These are phyloP conservation scores for Zancudomyces culisetae DNA, from an alignment of 371 early-diverging fungal species.

Conservation along the genomic window DNA sequence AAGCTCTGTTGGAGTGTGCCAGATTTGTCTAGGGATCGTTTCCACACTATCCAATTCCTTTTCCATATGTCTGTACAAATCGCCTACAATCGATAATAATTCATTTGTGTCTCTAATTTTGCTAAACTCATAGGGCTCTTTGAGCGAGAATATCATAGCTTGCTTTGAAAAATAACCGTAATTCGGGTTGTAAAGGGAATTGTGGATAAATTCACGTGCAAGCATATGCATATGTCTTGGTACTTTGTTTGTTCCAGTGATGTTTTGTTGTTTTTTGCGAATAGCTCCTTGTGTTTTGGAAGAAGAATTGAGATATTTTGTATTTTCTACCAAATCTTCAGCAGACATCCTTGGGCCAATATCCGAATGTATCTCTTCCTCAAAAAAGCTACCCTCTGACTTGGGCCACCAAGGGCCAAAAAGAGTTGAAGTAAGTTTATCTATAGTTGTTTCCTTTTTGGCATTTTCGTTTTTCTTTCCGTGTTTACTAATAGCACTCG, in stretches of 20 bases:
- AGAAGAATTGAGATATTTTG: background rate
- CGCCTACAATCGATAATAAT: slow-evolving; percentile 55
- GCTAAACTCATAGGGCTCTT: slow-evolving; percentile 42
- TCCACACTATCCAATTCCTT: slow-evolving; percentile 22
- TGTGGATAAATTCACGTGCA: slow-evolving; percentile 78
- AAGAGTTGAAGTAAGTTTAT: background rate
- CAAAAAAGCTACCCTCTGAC: slow-evolving; percentile 1
- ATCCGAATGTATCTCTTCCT: background rate
- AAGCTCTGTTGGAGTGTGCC: slow-evolving; percentile 94
- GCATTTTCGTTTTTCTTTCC: background rate
- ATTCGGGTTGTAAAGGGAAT: slow-evolving; percentile 84
- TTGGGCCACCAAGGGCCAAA: slow-evolving; percentile 5
- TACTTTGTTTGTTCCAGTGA: background rate
- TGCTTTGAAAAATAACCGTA: slow-evolving; percentile 95
- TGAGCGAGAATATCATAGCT: slow-evolving; percentile 65
- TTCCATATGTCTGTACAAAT: slow-evolving; percentile 66
- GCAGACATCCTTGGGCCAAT: background rate
- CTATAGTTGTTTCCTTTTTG: background rate
- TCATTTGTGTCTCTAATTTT: slow-evolving; percentile 55
- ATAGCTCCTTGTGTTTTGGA: background rate
- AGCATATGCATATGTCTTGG: slow-evolving; percentile 49
- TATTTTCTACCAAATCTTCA: background rate
- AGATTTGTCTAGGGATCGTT: slow-evolving; percentile 56
- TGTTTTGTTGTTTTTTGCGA: background rate
- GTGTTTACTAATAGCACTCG: background rate